Evolutionary conservation across 257 asterid species (phyloP).

Genomic region (Nicotiana benthamiana): DNA sequence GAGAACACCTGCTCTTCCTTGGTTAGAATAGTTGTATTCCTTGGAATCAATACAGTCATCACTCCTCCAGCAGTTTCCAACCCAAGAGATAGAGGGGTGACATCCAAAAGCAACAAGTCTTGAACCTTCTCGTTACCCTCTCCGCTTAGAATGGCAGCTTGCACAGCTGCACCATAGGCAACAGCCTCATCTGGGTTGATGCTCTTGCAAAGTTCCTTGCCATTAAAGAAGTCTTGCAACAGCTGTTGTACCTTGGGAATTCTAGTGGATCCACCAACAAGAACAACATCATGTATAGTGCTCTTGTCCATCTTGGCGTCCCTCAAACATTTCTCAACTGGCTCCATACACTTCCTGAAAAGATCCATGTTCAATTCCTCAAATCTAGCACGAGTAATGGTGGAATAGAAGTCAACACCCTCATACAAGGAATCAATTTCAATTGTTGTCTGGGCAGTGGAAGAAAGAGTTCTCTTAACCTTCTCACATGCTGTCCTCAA

Average conservation of each 20-base stretch:
- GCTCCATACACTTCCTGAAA: conserved; percentile 19
- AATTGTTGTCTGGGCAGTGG: conserved; percentile 21
- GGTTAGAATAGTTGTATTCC: conserved; percentile 33
- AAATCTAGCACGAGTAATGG: conserved; percentile 22
- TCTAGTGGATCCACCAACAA: conserved; percentile 25
- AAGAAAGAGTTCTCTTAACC: conserved; percentile 25
- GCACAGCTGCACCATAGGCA: conserved; percentile 35
- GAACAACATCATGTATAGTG: conserved; percentile 15
- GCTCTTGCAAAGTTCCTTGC: conserved; percentile 20
- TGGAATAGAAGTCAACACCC: conserved; percentile 25
- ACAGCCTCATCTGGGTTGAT: conserved; percentile 37
- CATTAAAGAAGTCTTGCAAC: conserved; percentile 17
- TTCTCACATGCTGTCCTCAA: conserved; percentile 25
- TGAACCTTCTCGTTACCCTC: conserved; percentile 29
- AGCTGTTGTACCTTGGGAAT: conserved; percentile 22
- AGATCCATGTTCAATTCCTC: conserved; percentile 22
- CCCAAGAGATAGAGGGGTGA: conserved; percentile 31
- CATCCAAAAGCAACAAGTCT: conserved; percentile 26
- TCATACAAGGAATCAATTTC: conserved; percentile 29
- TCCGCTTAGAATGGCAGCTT: conserved; percentile 32
- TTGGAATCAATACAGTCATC: conserved; percentile 26
- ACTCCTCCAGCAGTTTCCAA: conserved; percentile 25
- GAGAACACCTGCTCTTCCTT: conserved; percentile 28
- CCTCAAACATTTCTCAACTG: conserved; percentile 20
- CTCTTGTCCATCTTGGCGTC: conserved; percentile 23